These are phyloP conservation scores for Salix suchowensis DNA, from an alignment of 345 rosid genomes.

Conservation along the genomic window DNA sequence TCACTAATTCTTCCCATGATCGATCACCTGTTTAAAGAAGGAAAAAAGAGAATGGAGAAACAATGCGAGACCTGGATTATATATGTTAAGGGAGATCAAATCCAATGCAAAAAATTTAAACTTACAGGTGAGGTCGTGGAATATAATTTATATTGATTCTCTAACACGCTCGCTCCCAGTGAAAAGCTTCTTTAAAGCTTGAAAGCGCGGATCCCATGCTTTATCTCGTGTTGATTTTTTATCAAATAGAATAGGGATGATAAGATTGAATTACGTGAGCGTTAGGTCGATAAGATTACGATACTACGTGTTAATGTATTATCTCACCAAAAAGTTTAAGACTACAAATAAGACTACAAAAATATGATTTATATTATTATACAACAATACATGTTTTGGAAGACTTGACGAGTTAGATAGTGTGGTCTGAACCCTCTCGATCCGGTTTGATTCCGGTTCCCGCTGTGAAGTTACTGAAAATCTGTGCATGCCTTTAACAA, in stretches of 20 bases:
- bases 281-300: accelerated
- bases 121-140: accelerated
- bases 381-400: no score
- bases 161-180: accelerated
- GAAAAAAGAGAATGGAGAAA: background rate
- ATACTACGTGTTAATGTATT: no score
- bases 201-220: accelerated
- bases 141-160: no score
- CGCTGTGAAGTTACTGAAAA: background rate
- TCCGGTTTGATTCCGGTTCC: background rate
- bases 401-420: no score
- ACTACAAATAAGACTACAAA: no score
- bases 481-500: slow-evolving; percentile 8
- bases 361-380: no score
- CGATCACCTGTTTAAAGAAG: background rate
- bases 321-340: no score
- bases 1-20: background rate
- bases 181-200: accelerated
- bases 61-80: background rate
- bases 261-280: no score
- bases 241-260: no score
- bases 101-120: no score
- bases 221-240: no score
- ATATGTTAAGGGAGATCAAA: background rate
- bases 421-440: no score